phyloP scores from a whole-genome alignment of 495 filamentous ascomycete species.

The Physcia stellaris region DNA sequence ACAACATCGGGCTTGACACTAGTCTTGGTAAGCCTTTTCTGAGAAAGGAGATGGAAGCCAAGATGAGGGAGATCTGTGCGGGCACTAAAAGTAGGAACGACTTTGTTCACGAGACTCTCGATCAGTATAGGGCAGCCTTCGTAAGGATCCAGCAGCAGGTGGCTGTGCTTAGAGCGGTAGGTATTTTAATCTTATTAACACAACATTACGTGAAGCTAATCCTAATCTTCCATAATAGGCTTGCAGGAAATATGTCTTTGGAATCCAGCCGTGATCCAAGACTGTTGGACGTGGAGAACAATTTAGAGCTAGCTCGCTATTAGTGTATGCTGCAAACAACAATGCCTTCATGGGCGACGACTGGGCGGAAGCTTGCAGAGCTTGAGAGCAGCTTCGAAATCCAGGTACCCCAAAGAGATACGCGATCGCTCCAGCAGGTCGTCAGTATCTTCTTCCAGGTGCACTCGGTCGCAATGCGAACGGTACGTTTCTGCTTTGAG shows the following conservation, averaged over 20 bases:
- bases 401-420: too few species aligned
- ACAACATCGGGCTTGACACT: slow-evolving; percentile 77
- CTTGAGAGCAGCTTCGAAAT: too few species aligned
- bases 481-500: too few species aligned
- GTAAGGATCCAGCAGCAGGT: slow-evolving; percentile 60
- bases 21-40: slow-evolving; percentile 94
- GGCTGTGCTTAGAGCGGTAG: slow-evolving; percentile 58
- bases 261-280: too few species aligned
- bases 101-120: slow-evolving; percentile 66
- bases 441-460: too few species aligned
- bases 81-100: slow-evolving; percentile 59
- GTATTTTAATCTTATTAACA: slow-evolving; percentile 11
- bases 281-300: too few species aligned
- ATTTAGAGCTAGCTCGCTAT: too few species aligned
- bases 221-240: slow-evolving; percentile 12
- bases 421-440: too few species aligned
- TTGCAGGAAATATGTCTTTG: slow-evolving; percentile 34
- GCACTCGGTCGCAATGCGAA: too few species aligned
- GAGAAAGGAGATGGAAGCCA: slow-evolving; percentile 90
- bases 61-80: slow-evolving; percentile 90
- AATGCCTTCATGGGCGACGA: too few species aligned
- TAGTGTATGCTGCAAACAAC: too few species aligned
- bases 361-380: too few species aligned
- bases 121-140: slow-evolving; percentile 76
- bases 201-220: neutral